Conservation (phyloP, 441 rosid species). For the Aleurites moluccanus region DNA sequence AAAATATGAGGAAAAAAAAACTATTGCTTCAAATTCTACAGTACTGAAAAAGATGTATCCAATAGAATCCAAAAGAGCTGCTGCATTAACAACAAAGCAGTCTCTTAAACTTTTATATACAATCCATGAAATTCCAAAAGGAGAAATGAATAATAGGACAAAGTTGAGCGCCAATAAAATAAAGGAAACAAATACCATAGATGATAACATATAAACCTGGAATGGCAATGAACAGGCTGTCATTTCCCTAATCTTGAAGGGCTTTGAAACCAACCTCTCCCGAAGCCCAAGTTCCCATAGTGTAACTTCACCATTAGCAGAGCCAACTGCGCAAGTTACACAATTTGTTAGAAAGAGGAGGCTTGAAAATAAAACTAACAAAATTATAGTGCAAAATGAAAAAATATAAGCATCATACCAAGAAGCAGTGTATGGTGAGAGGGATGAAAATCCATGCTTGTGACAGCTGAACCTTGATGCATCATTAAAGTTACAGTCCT, state of each 20-base stretch:
- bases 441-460: slow-evolving; percentile 93
- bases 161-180: neutral
- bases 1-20: slow-evolving; percentile 21
- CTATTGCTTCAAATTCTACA: slow-evolving; percentile 20
- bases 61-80: neutral
- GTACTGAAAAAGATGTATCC: neutral
- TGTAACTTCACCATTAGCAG: slow-evolving; percentile 74
- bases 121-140: neutral
- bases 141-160: neutral
- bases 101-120: neutral
- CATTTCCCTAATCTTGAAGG: slow-evolving; percentile 76
- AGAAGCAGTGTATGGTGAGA: slow-evolving; percentile 63
- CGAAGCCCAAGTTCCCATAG: slow-evolving; percentile 72
- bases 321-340: slow-evolving; percentile 66
- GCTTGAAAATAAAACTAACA: neutral
- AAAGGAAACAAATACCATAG: neutral
- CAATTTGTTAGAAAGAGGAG: slow-evolving; percentile 29
- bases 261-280: slow-evolving; percentile 67
- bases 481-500: slow-evolving; percentile 61
- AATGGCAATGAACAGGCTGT: slow-evolving; percentile 44
- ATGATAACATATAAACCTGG: slow-evolving; percentile 51
- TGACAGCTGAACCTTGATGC: slow-evolving; percentile 71
- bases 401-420: slow-evolving; percentile 42
- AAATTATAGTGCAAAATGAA: neutral
- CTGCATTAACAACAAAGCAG: neutral